Evolutionary conservation across 2,329 filamentous ascomycete species (phyloP), one percentile per base, ranked within the genome.

Genomic region (Alternaria alternata): DNA sequence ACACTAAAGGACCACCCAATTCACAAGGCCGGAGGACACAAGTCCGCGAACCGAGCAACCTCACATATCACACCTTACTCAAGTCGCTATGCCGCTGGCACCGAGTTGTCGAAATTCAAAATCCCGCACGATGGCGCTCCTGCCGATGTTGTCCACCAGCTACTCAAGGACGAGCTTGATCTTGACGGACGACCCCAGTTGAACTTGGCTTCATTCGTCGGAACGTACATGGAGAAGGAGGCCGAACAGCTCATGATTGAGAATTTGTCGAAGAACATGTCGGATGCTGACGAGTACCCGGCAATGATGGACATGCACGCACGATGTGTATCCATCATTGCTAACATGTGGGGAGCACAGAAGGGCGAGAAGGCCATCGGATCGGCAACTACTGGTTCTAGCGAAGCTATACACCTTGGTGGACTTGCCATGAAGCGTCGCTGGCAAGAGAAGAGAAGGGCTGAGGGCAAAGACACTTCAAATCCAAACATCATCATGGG

Each of bases 401-500:
- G 86, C 11, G 89, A 92, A 74, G 89, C 88, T 1, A 90, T 91
- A 59, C 88, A 90, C 70, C 83, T 92, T 1, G 90, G 88, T 32
- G 89, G 88, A 1, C 79, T 92, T 20, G 89, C 89, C 4, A 91
- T 92, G 89, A 69, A 69, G 55, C 82, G 88, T n/a, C 82, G 87
- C 20, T 92, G 89, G 90, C 88, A 91, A 73, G 86, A 90, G 68
- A 85, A 84, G 66, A 83, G 89, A 26, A 81, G 78, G 56, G 82
- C 81, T 0, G 84, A 83, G 38, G 88, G 88, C 14, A 90, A 91
- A 63, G 87, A 89, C 64, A 86, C 83, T 1, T 81, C 78, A 1
- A 87, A 85, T 32, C 90, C 90, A 1, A 92, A 92, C 70, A 91
- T 92, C 64, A 81, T 92, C 69, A 92, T 92, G 89, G 89, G 89